Percentiles rank a stretch among this genome's conserved stretches.
Evolutionary conservation across 495 filamentous ascomycete genomes (phyloP).

Genomic region (Thozetella sp.): DNA sequence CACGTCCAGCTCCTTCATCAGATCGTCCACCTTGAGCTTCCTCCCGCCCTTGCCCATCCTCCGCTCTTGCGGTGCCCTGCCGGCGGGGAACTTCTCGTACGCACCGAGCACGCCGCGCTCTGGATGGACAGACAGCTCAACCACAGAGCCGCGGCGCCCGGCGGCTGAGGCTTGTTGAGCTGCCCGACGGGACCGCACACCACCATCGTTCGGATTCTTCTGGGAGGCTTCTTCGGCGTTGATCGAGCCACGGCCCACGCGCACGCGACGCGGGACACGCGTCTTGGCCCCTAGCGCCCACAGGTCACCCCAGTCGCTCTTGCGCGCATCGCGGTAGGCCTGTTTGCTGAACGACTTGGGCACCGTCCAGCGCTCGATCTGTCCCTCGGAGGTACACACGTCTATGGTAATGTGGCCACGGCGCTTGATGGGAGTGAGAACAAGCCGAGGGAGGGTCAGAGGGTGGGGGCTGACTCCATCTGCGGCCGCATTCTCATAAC

Average conservation of each 20-base stretch:
- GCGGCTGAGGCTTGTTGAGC: constrained; percentile 21
- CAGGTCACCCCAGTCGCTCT: constrained; percentile 87
- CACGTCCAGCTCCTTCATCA: constrained; percentile 36
- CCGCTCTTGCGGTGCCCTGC: constrained; percentile 33
- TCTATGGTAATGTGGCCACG: constrained; percentile 87
- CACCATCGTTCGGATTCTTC: constrained; percentile 31
- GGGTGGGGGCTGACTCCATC: constrained; percentile 44
- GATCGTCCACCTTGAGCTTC: constrained; percentile 42
- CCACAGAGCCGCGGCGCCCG: constrained; percentile 20
- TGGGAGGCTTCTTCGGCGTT: not conserved
- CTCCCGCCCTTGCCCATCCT: constrained; percentile 53
- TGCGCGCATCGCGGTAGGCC: constrained; percentile 89
- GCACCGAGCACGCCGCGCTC: constrained; percentile 29
- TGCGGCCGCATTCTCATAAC: constrained; percentile 30
- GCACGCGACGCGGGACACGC: constrained; percentile 59
- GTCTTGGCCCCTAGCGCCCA: constrained; percentile 97
- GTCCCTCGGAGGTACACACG: constrained; percentile 82
- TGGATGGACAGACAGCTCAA: constrained; percentile 32
- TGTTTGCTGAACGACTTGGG: constrained; percentile 77
- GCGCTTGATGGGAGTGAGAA: constrained; percentile 83
- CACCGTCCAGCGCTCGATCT: constrained; percentile 93
- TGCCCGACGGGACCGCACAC: constrained; percentile 36
- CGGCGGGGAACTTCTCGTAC: constrained; percentile 20
- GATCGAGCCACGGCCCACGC: constrained; percentile 49
- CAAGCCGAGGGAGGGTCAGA: constrained; percentile 73